Conservation (phyloP, 1,139 yeast genomes). For the Yamadazyma atlantica region DNA sequence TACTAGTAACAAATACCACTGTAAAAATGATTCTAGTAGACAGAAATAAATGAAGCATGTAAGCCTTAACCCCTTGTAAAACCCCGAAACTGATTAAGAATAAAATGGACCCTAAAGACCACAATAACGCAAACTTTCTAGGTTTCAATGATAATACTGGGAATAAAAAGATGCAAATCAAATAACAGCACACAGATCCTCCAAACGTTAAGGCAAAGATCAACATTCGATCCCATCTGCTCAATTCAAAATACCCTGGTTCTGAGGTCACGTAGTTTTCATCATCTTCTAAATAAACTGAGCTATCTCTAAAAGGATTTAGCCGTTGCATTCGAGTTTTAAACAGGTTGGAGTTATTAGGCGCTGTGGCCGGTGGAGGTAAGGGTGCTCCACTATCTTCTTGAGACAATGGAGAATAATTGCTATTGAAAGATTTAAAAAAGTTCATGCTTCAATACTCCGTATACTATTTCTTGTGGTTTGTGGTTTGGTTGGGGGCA, state of each 20-base stretch:
- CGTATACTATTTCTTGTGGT: not conserved
- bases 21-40: slow-evolving; percentile 55
- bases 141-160: slow-evolving; percentile 59
- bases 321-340: slow-evolving; percentile 31
- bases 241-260: slow-evolving; percentile 49
- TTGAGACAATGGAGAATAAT: slow-evolving; percentile 34
- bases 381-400: slow-evolving; percentile 34
- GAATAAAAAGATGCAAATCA: slow-evolving; percentile 54
- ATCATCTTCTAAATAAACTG: slow-evolving; percentile 43
- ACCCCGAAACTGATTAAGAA: slow-evolving; percentile 59
- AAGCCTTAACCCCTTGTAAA: slow-evolving; percentile 52
- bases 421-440: slow-evolving; percentile 32
- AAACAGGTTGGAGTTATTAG: slow-evolving; percentile 21
- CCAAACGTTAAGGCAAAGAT: slow-evolving; percentile 56
- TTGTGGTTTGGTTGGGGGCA: not conserved
- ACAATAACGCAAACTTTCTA: slow-evolving; percentile 56
- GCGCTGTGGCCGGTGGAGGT: slow-evolving; percentile 40
- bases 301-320: slow-evolving; percentile 40
- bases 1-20: slow-evolving; percentile 47
- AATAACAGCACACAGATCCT: slow-evolving; percentile 54
- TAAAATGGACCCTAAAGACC: slow-evolving; percentile 62
- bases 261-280: slow-evolving; percentile 46
- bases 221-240: slow-evolving; percentile 60
- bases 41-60: slow-evolving; percentile 48
- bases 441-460: slow-evolving; percentile 29